Percentiles rank a stretch among this genome's conserved stretches.
These are phyloP conservation scores for Potentilla sterilis DNA, from an alignment of 306 rosid genomes.

Conservation along the genomic window DNA sequence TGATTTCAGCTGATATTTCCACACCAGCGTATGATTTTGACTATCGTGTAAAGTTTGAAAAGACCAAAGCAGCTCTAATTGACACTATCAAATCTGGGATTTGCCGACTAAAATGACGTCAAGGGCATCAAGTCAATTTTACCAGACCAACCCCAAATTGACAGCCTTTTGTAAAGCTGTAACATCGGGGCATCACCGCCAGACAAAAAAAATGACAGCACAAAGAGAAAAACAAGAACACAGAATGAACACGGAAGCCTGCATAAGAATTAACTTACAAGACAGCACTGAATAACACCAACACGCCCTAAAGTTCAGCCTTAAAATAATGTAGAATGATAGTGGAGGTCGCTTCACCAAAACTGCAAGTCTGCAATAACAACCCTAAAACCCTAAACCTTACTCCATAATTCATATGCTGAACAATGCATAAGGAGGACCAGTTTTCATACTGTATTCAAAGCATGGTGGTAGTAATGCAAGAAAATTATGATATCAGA, in stretches of 20 bases:
- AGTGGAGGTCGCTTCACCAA: background rate
- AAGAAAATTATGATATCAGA: background rate
- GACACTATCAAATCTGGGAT: background rate
- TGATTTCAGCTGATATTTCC: background rate
- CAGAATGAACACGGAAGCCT: background rate
- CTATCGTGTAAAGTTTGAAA: background rate
- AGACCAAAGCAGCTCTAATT: background rate
- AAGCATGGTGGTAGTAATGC: background rate
- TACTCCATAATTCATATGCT: background rate
- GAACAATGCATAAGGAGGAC: background rate
- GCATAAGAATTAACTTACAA: background rate
- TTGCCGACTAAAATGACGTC: background rate
- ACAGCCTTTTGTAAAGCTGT: background rate
- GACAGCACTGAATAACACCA: constrained; percentile 2
- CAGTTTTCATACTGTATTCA: background rate
- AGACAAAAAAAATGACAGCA: constrained; percentile 4
- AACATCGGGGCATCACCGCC: background rate
- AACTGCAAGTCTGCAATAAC: background rate
- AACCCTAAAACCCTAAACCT: background rate
- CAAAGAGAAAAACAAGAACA: background rate
- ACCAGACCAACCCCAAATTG: background rate
- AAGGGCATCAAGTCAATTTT: background rate
- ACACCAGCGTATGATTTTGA: background rate
- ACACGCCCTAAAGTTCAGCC: background rate
- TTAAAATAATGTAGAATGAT: background rate